Conservation (phyloP, 768 basidiomycete genomes). For the Lepiota subincarnata region DNA sequence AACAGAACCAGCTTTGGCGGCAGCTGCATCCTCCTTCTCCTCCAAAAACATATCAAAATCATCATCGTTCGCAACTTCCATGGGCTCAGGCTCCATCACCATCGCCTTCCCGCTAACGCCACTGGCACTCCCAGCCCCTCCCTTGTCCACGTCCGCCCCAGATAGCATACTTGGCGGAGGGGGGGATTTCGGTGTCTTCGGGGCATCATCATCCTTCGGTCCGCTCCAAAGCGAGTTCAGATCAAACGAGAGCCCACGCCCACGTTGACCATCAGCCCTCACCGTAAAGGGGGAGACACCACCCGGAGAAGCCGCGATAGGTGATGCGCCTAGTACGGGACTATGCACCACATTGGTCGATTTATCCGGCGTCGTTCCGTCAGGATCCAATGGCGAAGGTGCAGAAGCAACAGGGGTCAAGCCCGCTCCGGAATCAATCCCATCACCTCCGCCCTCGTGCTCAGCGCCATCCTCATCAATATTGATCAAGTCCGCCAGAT, state of each 20-base stretch:
- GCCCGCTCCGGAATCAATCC: slow-evolving; percentile 18
- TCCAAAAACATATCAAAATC: slow-evolving; percentile 87
- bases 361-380: slow-evolving; percentile 1
- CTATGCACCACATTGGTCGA: slow-evolving; percentile 6
- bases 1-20: slow-evolving; percentile 31
- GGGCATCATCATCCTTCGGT: slow-evolving; percentile 28
- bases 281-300: slow-evolving; percentile 48
- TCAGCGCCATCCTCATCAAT: slow-evolving; percentile 58
- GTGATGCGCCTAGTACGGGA: slow-evolving; percentile 15
- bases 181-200: slow-evolving; percentile 13
- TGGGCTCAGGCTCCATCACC: slow-evolving; percentile 38
- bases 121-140: not conserved
- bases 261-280: slow-evolving; percentile 41
- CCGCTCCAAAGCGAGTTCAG: slow-evolving; percentile 69
- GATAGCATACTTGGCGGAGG: slow-evolving; percentile 6
- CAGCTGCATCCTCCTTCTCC: slow-evolving; percentile 49
- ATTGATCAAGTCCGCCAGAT: slow-evolving; percentile 73
- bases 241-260: slow-evolving; percentile 58
- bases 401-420: slow-evolving; percentile 12
- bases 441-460: slow-evolving; percentile 23
- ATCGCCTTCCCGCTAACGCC: slow-evolving; percentile 27
- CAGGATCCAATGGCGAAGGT: slow-evolving; percentile 1
- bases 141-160: slow-evolving; percentile 20
- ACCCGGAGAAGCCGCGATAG: slow-evolving; percentile 26
- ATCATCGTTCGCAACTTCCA: slow-evolving; percentile 57